These are phyloP conservation scores for Somion occarium DNA, from an alignment of 1,284 basidiomycete species.

Conservation along the genomic window DNA sequence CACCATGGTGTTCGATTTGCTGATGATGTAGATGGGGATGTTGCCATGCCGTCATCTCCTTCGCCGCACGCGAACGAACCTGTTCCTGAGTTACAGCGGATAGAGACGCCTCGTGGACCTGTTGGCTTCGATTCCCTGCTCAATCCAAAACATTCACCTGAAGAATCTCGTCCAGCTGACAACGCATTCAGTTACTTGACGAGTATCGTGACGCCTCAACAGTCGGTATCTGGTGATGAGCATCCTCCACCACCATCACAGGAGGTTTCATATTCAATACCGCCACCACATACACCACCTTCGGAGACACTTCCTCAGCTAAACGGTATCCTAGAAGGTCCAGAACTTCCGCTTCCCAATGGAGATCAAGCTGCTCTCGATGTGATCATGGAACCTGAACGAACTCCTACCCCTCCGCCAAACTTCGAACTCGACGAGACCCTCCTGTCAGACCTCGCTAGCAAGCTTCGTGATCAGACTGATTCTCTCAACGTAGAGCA, in stretches of 20 bases:
- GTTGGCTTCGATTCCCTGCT: conserved; percentile 56
- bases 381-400: conserved; percentile 7
- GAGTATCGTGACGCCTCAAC: conserved; percentile 5
- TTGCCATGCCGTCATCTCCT: conserved; percentile 5
- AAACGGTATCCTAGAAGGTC: not conserved
- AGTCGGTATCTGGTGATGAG: not conserved
- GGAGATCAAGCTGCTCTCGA: not conserved
- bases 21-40: conserved; percentile 15
- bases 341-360: not conserved
- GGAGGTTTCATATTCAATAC: not conserved
- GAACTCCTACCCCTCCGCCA: conserved; percentile 58
- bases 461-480: conserved; percentile 49
- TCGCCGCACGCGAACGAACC: conserved; percentile 16
- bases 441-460: conserved; percentile 41
- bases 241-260: not conserved
- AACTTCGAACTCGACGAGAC: conserved; percentile 58
- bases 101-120: conserved; percentile 21
- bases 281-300: not conserved
- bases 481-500: conserved; percentile 73
- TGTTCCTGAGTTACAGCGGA: not conserved
- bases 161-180: conserved; percentile 16
- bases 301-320: not conserved
- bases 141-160: conserved; percentile 43
- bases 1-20: conserved; percentile 39
- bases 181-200: not conserved